Evolutionary conservation across 2,329 filamentous ascomycete genomes (phyloP).

Genomic region (Fusarium sp.): DNA sequence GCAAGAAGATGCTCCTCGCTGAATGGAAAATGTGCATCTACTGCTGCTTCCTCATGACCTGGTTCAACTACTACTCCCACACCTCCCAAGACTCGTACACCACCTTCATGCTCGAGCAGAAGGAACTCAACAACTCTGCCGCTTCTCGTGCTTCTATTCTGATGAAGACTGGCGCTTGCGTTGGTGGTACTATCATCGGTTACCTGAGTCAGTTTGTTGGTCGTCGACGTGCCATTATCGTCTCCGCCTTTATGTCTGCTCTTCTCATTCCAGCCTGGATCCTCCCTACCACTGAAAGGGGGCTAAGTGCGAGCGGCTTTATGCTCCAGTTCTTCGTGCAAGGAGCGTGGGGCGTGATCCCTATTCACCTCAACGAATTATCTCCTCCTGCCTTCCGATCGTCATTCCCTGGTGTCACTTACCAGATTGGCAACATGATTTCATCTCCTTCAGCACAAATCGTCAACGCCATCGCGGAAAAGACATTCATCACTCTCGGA

Average conservation of each 20-base stretch:
- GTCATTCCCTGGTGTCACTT: conserved; percentile 76
- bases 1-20: conserved; percentile 71
- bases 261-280: conserved; percentile 77
- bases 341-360: conserved; percentile 74
- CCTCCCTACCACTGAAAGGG: conserved; percentile 67
- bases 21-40: conserved; percentile 85
- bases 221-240: conserved; percentile 74
- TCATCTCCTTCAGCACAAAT: conserved; percentile 80
- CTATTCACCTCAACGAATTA: conserved; percentile 79
- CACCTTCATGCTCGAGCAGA: conserved; percentile 80
- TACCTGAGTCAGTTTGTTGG: conserved; percentile 81
- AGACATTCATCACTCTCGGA: conserved; percentile 63
- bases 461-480: conserved; percentile 78
- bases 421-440: conserved; percentile 81
- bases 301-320: conserved; percentile 73
- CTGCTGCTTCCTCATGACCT: conserved; percentile 82
- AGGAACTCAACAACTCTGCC: conserved; percentile 71
- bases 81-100: conserved; percentile 85
- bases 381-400: conserved; percentile 77
- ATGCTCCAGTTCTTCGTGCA: conserved; percentile 77
- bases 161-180: conserved; percentile 82
- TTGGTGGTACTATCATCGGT: conserved; percentile 78
- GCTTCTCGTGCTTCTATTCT: conserved; percentile 81
- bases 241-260: conserved; percentile 68
- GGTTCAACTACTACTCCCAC: conserved; percentile 81